These are phyloP conservation scores for Elsinoe batatas DNA, from an alignment of 2,329 filamentous ascomycete genomes.

Conservation along the genomic window DNA sequence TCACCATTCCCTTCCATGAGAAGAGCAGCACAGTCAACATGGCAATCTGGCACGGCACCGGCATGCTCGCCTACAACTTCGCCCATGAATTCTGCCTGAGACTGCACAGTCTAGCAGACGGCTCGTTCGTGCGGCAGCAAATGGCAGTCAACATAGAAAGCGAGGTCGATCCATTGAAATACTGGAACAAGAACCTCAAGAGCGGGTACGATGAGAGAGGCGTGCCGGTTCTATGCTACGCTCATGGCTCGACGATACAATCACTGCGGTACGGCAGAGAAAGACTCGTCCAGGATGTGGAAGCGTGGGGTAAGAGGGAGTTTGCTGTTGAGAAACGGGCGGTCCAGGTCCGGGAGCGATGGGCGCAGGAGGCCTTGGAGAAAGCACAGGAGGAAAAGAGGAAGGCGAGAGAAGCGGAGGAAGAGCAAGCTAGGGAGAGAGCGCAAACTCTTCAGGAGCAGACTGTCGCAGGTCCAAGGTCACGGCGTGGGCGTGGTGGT, in stretches of 20 bases:
- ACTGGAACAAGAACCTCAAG: conserved; percentile 4
- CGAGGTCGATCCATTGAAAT: background rate
- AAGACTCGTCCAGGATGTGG: background rate
- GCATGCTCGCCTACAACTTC: background rate
- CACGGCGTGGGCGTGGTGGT: too few species aligned
- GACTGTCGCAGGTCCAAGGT: too few species aligned
- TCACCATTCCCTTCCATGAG: background rate
- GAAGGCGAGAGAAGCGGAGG: too few species aligned
- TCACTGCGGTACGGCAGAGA: background rate
- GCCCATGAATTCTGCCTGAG: background rate
- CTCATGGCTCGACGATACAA: background rate
- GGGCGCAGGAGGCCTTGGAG: too few species aligned
- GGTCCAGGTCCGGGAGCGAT: too few species aligned
- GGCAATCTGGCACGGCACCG: background rate
- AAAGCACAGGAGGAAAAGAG: too few species aligned
- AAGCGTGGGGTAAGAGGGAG: background rate
- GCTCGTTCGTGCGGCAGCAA: background rate
- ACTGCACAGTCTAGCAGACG: background rate
- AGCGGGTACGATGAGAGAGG: background rate
- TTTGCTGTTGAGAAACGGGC: too few species aligned
- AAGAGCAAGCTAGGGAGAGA: too few species aligned
- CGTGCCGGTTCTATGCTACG: background rate
- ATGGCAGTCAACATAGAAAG: background rate
- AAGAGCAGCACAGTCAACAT: background rate
- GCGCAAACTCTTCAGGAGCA: too few species aligned